Base-by-base conservation (phyloP, 495 filamentous ascomycete genomes). In the Xylaria venustula region DNA sequence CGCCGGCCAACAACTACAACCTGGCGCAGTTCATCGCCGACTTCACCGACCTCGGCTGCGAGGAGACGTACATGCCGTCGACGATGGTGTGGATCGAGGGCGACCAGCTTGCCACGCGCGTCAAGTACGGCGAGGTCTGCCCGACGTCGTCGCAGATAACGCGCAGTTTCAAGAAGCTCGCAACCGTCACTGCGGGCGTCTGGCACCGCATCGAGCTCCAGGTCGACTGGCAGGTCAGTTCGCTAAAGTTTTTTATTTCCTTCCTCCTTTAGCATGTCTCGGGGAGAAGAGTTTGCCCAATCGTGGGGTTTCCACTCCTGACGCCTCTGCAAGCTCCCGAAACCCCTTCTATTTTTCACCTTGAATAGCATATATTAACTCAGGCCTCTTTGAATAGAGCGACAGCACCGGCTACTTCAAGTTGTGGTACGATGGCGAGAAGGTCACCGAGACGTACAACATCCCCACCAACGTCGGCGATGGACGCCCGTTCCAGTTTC, bases 21-120 rank as follows among this genome's bases (percentile, higher is more conserved):
- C 56, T 84, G 45, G 81, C 77, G 0, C 83, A 85, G 60, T 85
- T 83, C 69, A 85, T 85, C 63, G 80, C 80, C 56, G 73, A 83
- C 60, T 83, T 84, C 64, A 65, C 64, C 1, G 73, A 79, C 56
- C 71, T 75, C 3, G 70, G 72, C 23, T 83, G 81, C 54, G 49
- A 34, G 14, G 82, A 84, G 47, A 74, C 75, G 36, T 85, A 66
- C 55, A 82, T 83, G 79, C 83, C 83, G 0, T 74, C 73, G 17
- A 79, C 72, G 36, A 83, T 85, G 83, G 67, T 85, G 26, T 83
- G 78, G 76, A 48, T 83, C 40, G 65, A 68, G 12, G 81, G 80
- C 0, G 63, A 78, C 62, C 73, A 79, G 66, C 77, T 85, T 0
- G 66, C 66, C 36, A 73, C 79, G 7, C 75, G 83, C 5, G 66